A percentile compares a stretch with the other conserved stretches of the same genome.
Evolutionary conservation across 768 basidiomycete species (phyloP).

Genomic region (Kwoniella europaea): DNA sequence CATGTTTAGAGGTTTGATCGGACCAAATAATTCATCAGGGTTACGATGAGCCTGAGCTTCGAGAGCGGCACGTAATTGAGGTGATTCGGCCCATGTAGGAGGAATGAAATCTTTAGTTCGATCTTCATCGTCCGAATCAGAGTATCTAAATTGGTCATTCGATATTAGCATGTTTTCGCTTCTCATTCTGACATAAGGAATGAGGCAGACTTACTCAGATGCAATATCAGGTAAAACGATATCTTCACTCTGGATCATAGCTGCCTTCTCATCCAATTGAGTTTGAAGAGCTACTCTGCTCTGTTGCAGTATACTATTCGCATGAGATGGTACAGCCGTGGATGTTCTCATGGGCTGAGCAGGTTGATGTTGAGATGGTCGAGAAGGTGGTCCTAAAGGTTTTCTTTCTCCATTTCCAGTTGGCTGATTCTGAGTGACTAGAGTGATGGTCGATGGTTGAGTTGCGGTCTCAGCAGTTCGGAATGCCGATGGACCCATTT

Average conservation of each 20-base stretch:
- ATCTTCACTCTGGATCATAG: slow-evolving; percentile 51
- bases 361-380: slow-evolving; percentile 33
- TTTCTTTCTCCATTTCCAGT: slow-evolving; percentile 27
- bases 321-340: slow-evolving; percentile 14
- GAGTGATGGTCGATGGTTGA: slow-evolving; percentile 34
- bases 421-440: slow-evolving; percentile 31
- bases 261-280: slow-evolving; percentile 43
- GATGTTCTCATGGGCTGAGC: slow-evolving; percentile 29
- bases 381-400: slow-evolving; percentile 47
- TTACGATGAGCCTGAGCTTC: slow-evolving; percentile 80
- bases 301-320: slow-evolving; percentile 39
- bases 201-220: slow-evolving; percentile 66
- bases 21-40: slow-evolving; percentile 81
- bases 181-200: too few species aligned
- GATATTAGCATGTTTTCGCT: too few species aligned
- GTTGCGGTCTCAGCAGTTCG: slow-evolving; percentile 34
- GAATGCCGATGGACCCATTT: slow-evolving; percentile 46
- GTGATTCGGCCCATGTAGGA: slow-evolving; percentile 81
- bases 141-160: slow-evolving; percentile 64
- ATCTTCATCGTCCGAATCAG: slow-evolving; percentile 87
- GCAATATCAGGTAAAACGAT: slow-evolving; percentile 85
- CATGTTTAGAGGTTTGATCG: slow-evolving; percentile 83
- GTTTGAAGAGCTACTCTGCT: slow-evolving; percentile 41
- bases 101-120: slow-evolving; percentile 71
- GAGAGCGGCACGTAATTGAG: slow-evolving; percentile 77